phyloP scores from a whole-genome alignment of 768 basidiomycete genomes.

The Amanita exitialis region DNA sequence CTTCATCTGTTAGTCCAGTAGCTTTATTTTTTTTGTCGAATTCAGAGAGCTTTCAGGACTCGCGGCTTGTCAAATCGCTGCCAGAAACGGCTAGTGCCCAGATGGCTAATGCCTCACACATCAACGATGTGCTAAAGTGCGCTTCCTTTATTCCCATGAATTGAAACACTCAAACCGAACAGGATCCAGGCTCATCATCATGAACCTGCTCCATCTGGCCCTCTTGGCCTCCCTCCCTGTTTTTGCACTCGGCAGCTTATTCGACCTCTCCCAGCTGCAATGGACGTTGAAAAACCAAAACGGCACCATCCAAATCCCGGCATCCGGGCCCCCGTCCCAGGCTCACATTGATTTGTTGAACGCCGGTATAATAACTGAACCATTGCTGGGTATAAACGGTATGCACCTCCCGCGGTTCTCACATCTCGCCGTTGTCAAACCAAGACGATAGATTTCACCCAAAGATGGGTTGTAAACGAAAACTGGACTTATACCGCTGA shows the following conservation, averaged over 20 bases:
- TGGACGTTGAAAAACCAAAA: conserved; percentile 49
- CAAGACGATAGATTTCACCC: conserved; percentile 31
- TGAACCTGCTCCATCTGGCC: neutral
- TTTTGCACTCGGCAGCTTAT: conserved; percentile 7
- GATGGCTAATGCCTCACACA: too few relatives aligned
- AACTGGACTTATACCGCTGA: conserved; percentile 54
- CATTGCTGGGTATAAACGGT: conserved; percentile 46
- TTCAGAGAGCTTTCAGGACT: too few relatives aligned
- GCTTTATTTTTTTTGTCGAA: too few relatives aligned
- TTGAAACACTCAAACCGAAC: neutral
- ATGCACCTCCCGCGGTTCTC: neutral
- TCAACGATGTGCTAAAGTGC: too few relatives aligned
- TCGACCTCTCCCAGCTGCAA: conserved; percentile 33
- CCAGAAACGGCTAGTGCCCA: too few relatives aligned
- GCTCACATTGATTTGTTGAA: conserved; percentile 42
- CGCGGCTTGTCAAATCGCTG: too few relatives aligned
- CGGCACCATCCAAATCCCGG: conserved; percentile 43
- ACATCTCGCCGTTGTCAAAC: neutral
- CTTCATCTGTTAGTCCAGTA: too few relatives aligned
- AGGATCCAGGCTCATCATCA: neutral
- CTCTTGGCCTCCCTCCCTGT: neutral
- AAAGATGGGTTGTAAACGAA: conserved; percentile 46
- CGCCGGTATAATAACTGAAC: conserved; percentile 44
- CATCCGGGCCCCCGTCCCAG: conserved; percentile 41
- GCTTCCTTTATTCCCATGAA: too few relatives aligned